Base-by-base conservation (phyloP, 805 yeast genomes). In the Pichia manshurica region DNA sequence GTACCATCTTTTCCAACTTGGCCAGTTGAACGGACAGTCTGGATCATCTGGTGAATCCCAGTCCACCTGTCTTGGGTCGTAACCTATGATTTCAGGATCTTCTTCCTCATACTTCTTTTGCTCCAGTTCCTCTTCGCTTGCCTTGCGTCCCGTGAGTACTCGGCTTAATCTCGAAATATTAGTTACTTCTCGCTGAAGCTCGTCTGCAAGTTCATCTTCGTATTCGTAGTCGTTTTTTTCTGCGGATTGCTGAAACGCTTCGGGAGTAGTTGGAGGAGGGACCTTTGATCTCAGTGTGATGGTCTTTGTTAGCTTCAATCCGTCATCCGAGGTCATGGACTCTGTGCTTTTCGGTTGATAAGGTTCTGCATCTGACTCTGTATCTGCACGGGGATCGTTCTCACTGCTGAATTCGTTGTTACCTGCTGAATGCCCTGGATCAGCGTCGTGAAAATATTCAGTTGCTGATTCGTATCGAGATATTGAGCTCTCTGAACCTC, bases 21-120 rank as follows among this genome's bases (percentile, higher is more conserved):
- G 74, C 89, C 89, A 84, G 59, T 83, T 84, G 49, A 71, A 71
- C 10, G 91, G 91, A 59, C 82, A 78, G 23, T 60, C 86, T 42
- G 69, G 71, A 60, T 84, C 90, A 28, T 66, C 71, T 1, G 81
- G 80, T 1, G 48, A 42, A 34, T 84, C 90, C 85, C 87, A 84
- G 21, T 70, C 74, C 48, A 77, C 57, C 3, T 64, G 53, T 22
- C 60, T 54, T 2, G 77, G 72, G 47, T 72, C 75, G 15, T 69
- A 54, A n/a, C 55, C 65, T 10, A 53, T 56, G 12, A 45, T 40
- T 45, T 49, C 44, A 12, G 53, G 52, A 21, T 51, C 59, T 8
- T 57, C 64, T 17, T 57, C 61, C 2, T 58, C 56, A n/a, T 53
- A 58, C 10, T 58, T 60, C 8, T 46, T 29, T 50, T 37, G 44